These are phyloP conservation scores for Boechera retrofracta DNA, from an alignment of 345 rosid genomes.

Conservation along the genomic window DNA sequence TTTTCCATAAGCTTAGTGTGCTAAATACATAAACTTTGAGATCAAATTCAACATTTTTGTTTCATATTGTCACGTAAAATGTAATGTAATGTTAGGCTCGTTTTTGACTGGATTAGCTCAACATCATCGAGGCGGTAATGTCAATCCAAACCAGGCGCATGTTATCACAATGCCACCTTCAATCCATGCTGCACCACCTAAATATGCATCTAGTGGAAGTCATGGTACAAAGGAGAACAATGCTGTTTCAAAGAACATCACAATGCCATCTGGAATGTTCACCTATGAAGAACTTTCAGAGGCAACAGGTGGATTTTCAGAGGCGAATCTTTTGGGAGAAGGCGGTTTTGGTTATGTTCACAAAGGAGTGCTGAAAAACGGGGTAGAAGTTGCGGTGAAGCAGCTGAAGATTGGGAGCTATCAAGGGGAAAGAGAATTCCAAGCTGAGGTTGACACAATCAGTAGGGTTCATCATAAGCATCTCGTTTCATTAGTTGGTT, in stretches of 20 bases:
- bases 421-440: slow-evolving; percentile 81
- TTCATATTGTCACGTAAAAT: slow-evolving; percentile 7
- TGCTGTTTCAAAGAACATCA: slow-evolving; percentile 13
- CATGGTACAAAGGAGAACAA: slow-evolving; percentile 23
- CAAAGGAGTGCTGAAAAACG: slow-evolving; percentile 68
- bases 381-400: slow-evolving; percentile 84
- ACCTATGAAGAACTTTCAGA: slow-evolving; percentile 62
- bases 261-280: slow-evolving; percentile 49
- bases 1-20: neutral
- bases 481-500: slow-evolving; percentile 81
- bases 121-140: slow-evolving; percentile 37
- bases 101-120: slow-evolving; percentile 31
- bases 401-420: slow-evolving; percentile 73
- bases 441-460: slow-evolving; percentile 88
- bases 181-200: slow-evolving; percentile 14
- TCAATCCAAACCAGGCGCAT: slow-evolving; percentile 8
- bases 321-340: slow-evolving; percentile 66
- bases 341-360: slow-evolving; percentile 92
- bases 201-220: slow-evolving; percentile 14
- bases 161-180: slow-evolving; percentile 33
- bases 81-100: neutral
- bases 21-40: neutral
- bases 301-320: slow-evolving; percentile 74
- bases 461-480: slow-evolving; percentile 93
- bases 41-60: neutral